These are phyloP conservation scores for Friedmanniomyces simplex DNA, from an alignment of 495 filamentous ascomycete genomes.

Conservation along the genomic window DNA sequence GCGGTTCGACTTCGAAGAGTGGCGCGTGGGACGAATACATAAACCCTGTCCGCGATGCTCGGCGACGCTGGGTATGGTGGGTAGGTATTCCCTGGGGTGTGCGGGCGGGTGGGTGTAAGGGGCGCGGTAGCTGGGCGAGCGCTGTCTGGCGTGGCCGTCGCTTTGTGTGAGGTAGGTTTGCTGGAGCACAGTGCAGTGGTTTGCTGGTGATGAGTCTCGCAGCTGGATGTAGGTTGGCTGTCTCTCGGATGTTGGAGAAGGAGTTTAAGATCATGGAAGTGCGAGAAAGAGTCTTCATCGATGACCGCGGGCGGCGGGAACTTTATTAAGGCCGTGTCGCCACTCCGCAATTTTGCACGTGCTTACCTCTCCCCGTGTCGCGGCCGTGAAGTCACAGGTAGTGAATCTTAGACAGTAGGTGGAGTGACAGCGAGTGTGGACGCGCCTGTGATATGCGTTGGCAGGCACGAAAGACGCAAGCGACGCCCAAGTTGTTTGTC, in stretches of 20 bases:
- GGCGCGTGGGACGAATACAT: conserved; percentile 75
- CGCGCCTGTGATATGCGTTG: too few species aligned
- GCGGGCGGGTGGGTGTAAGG: neutral
- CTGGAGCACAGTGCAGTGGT: neutral
- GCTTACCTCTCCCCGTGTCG: too few species aligned
- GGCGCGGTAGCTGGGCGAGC: neutral
- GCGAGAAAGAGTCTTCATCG: neutral
- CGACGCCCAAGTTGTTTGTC: too few species aligned
- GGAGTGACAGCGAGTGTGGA: too few species aligned
- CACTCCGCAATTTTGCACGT: too few species aligned
- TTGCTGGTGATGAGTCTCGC: neutral
- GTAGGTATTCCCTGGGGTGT: neutral
- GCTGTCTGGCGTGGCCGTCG: neutral
- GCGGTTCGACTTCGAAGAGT: conserved; percentile 70
- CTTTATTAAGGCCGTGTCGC: too few species aligned
- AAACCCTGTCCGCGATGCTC: conserved; percentile 39
- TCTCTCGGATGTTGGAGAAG: neutral
- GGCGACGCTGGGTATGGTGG: neutral
- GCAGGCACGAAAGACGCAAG: too few species aligned
- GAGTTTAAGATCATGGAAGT: neutral
- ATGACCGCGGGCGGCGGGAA: neutral
- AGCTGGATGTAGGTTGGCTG: neutral
- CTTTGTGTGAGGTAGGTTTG: neutral
- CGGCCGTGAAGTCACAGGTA: too few species aligned
- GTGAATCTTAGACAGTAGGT: too few species aligned